phyloP scores from a whole-genome alignment of 345 rosid genomes.

The Eucalyptus shirleyi region DNA sequence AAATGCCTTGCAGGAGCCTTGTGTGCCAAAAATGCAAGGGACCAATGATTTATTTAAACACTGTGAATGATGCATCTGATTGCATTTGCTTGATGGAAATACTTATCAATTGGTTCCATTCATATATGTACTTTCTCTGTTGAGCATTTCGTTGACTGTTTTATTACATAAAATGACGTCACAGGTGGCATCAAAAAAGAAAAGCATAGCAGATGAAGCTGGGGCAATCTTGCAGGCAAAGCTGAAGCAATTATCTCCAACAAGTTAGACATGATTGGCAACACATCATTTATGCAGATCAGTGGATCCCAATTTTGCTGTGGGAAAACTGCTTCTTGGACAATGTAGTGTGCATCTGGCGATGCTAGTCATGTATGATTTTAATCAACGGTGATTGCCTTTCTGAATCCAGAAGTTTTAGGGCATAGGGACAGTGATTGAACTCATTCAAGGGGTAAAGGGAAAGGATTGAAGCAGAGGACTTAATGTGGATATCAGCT shows the following conservation, averaged over 20 bases:
- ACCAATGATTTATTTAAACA: neutral
- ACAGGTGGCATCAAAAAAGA: slow-evolving; percentile 93
- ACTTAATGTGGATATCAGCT: neutral
- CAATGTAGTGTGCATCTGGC: neutral
- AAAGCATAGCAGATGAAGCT: slow-evolving; percentile 77
- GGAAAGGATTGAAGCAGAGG: neutral
- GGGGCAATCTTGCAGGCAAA: slow-evolving; percentile 58
- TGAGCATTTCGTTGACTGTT: neutral
- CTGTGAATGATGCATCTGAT: neutral
- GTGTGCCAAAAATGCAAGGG: neutral
- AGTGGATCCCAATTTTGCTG: neutral
- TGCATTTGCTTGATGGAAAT: neutral
- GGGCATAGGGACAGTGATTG: neutral
- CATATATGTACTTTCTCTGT: neutral
- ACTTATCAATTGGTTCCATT: neutral
- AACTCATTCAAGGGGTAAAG: neutral
- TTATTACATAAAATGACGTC: neutral
- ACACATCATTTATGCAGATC: neutral
- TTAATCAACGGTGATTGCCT: neutral
- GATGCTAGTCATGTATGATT: neutral
- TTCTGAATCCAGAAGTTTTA: neutral
- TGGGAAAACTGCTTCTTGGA: neutral
- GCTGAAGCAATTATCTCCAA: slow-evolving; percentile 46
- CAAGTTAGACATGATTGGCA: neutral
- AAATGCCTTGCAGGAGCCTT: neutral